Evolutionary conservation across 2,329 filamentous ascomycete genomes (phyloP), one percentile per base, ranked within the genome.

Genomic region (Claviceps fusiformis): DNA sequence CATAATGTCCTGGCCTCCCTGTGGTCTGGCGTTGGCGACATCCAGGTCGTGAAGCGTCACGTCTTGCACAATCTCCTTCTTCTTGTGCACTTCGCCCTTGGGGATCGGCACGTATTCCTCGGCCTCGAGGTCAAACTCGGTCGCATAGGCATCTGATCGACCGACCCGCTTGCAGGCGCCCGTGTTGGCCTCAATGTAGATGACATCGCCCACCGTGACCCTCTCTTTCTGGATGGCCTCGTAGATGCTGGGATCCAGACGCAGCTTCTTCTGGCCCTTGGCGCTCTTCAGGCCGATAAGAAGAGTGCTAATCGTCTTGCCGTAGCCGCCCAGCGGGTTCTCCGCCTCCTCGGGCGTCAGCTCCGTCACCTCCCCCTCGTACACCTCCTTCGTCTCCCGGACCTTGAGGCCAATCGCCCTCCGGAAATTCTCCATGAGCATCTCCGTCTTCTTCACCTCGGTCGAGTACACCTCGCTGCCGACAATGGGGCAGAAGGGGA

Each of bases 31-130:
- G 66, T 98, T 98, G 60, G 93, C 93, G 59, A 97, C 86, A 67
- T 98, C 93, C 55, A 98, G 77, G 67, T 98, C 93, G 71, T 98
- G 93, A 60, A 98, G 79, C 49, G 93, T 96, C 59, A 98, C 93
- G 66, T 98, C 93, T 70, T 98, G 93, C 41, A 98, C 93, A 63
- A 98, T 95, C 73, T 98, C 93, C 78, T 98, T 98, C 83, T 96
- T 97, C 82, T 98, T 98, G 77, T 97, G 93, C 54, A 98, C 93
- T 66, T 98, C 93, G 56, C 93, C 93, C 76, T 98, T 98, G 56
- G 93, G 93, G 60, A 98, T 95, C 6, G 93, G 93, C 61, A 98
- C 93, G 70, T 98, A 98, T 73, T 98, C 93, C 73, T 98, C 93
- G 2, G 93, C 93, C 75, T 98, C 93, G 52, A 98, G 82, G 69